phyloP scores from a whole-genome alignment of 2,329 filamentous ascomycete genomes.

The Cladosporium sp. region DNA sequence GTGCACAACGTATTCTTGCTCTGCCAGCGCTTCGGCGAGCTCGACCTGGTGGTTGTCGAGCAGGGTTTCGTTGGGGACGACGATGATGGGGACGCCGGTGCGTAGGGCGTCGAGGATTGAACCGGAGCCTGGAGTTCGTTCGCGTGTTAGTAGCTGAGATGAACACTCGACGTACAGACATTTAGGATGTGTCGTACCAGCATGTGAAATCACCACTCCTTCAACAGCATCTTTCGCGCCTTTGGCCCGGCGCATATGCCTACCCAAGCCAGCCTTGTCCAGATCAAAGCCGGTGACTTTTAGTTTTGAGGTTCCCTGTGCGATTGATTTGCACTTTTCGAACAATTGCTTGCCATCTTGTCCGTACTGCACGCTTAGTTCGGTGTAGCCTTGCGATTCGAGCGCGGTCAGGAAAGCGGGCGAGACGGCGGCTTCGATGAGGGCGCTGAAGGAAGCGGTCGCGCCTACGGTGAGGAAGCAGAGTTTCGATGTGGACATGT shows the following conservation, averaged over 20 bases:
- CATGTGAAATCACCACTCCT: conserved; percentile 84
- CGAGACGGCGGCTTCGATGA: conserved; percentile 67
- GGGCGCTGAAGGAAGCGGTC: conserved; percentile 75
- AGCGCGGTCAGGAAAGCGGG: conserved; percentile 65
- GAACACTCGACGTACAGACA: no score
- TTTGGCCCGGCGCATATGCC: conserved; percentile 59
- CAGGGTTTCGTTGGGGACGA: conserved; percentile 80
- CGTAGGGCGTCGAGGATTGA: conserved; percentile 83
- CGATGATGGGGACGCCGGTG: conserved; percentile 73
- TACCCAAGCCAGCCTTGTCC: conserved; percentile 58
- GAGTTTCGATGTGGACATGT: conserved; percentile 38
- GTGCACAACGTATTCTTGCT: conserved; percentile 74
- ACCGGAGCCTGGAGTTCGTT: conserved; percentile 71
- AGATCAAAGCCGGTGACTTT: conserved; percentile 66
- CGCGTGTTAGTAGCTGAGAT: not conserved
- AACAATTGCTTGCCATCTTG: conserved; percentile 61
- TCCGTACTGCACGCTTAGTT: conserved; percentile 80
- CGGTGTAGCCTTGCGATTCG: conserved; percentile 61
- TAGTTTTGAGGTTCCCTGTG: conserved; percentile 40
- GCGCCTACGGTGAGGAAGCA: conserved; percentile 93
- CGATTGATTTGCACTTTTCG: conserved; percentile 34
- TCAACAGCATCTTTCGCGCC: conserved; percentile 46
- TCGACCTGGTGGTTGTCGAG: conserved; percentile 91
- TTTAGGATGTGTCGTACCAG: conserved; percentile 51
- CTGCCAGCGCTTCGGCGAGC: conserved; percentile 73